phyloP scores from a whole-genome alignment of 495 filamentous ascomycete genomes.

The Chaetomium fimeti region DNA sequence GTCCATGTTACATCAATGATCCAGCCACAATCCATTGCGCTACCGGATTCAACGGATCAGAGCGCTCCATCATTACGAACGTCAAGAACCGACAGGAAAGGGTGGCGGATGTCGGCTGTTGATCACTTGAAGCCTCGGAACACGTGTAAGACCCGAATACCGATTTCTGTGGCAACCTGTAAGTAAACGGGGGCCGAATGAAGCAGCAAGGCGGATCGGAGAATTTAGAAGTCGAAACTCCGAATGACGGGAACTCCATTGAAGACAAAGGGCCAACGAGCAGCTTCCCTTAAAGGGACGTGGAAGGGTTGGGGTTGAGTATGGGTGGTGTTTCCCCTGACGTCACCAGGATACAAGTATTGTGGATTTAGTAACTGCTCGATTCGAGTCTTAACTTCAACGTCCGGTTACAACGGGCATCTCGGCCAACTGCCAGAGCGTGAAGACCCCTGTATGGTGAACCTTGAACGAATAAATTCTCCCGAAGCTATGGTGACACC shows the following conservation, averaged over 20 bases:
- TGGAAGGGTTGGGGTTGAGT: not conserved
- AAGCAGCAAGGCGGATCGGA: not conserved
- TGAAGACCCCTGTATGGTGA: no score
- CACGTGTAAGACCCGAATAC: not conserved
- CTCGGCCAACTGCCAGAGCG: no score
- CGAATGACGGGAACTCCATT: not conserved
- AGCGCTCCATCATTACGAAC: not conserved
- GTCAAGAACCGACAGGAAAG: not conserved
- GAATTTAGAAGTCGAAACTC: not conserved
- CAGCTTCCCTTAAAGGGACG: not conserved
- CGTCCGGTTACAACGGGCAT: no score
- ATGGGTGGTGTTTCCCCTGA: not conserved
- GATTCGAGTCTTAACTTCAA: not conserved
- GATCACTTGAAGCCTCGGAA: not conserved
- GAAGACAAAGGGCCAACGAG: no score
- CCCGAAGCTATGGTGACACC: no score
- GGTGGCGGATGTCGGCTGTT: not conserved
- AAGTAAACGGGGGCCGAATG: not conserved
- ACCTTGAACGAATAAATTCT: no score
- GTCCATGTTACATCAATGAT: not conserved
- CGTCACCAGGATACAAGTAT: not conserved
- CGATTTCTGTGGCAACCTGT: not conserved
- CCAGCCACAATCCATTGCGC: not conserved
- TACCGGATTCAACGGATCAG: constrained; percentile 1
- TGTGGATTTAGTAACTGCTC: not conserved